Conservation (phyloP, 2,329 filamentous ascomycete species). For the Monosporascus sp. region DNA sequence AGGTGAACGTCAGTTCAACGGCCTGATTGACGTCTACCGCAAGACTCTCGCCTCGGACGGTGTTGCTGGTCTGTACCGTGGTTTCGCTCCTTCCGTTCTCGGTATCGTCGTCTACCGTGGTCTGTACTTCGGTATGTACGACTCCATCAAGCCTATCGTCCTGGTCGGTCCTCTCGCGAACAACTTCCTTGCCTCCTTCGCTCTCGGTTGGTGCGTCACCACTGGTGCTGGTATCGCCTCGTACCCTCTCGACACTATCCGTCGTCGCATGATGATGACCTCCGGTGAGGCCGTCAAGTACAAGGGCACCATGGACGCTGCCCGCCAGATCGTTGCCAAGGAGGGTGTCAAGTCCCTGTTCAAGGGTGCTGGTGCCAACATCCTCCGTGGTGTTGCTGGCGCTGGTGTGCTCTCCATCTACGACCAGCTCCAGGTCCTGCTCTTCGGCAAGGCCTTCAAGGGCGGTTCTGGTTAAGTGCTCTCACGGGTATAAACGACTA, state of each 20-base stretch:
- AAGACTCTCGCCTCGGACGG: conserved; percentile 99
- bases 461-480: conserved; percentile 46
- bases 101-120: conserved; percentile 99
- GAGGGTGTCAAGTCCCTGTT: conserved; percentile 99
- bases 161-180: conserved; percentile 86
- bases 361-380: conserved; percentile 99
- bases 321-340: conserved; percentile 91
- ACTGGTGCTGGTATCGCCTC: conserved; percentile 99
- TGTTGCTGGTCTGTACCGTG: conserved; percentile 99
- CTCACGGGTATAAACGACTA: conserved; percentile 29
- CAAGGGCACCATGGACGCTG: conserved; percentile 92
- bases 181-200: conserved; percentile 99
- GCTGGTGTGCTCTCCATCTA: conserved; percentile 99
- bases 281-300: conserved; percentile 98
- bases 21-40: conserved; percentile 98
- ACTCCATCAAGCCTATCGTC: conserved; percentile 99
- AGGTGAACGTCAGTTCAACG: conserved; percentile 99
- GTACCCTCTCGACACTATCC: conserved; percentile 99
- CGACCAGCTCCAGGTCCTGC: conserved; percentile 97
- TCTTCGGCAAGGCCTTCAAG: conserved; percentile 99
- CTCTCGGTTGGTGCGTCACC: conserved; percentile 98
- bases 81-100: conserved; percentile 98
- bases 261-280: conserved; percentile 99
- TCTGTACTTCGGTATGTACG: conserved; percentile 99
- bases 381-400: conserved; percentile 99